Conservation (phyloP, 768 basidiomycete genomes). For the Lentinula aciculospora region DNA sequence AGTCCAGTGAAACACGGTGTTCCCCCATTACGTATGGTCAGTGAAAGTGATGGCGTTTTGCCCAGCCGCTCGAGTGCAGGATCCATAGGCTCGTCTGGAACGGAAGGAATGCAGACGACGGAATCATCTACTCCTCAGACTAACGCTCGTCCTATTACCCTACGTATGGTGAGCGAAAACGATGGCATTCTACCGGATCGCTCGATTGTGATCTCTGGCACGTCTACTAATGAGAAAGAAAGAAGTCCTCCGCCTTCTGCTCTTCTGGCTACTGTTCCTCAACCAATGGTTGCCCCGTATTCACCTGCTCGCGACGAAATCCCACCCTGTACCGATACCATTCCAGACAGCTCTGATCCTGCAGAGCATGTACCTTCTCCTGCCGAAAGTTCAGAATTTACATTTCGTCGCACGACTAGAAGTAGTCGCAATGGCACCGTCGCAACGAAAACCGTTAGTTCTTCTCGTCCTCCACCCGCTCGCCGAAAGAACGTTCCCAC, state of each 20-base stretch:
- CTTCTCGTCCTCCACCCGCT: background rate
- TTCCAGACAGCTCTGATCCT: background rate
- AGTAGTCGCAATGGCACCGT: background rate
- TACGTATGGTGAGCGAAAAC: background rate
- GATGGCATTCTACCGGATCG: slow-evolving; percentile 1
- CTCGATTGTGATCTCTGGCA: background rate
- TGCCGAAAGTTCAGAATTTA: background rate
- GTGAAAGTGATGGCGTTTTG: background rate
- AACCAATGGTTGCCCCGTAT: background rate
- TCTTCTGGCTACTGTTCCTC: background rate
- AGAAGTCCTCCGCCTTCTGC: background rate
- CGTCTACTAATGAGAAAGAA: background rate
- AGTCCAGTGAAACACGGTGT: background rate
- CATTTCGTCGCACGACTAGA: slow-evolving; percentile 5
- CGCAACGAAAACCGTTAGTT: background rate
- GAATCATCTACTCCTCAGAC: background rate
- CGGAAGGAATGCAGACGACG: background rate
- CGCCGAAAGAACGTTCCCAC: background rate
- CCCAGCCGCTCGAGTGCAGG: background rate
- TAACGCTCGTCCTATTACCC: background rate
- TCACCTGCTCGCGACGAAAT: background rate
- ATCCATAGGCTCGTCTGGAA: background rate
- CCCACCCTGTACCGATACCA: background rate
- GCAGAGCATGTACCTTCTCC: background rate
- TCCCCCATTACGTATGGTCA: background rate